These are phyloP conservation scores for Rhododendron vialii DNA, from an alignment of 148 eudicot genomes.

Conservation along the genomic window DNA sequence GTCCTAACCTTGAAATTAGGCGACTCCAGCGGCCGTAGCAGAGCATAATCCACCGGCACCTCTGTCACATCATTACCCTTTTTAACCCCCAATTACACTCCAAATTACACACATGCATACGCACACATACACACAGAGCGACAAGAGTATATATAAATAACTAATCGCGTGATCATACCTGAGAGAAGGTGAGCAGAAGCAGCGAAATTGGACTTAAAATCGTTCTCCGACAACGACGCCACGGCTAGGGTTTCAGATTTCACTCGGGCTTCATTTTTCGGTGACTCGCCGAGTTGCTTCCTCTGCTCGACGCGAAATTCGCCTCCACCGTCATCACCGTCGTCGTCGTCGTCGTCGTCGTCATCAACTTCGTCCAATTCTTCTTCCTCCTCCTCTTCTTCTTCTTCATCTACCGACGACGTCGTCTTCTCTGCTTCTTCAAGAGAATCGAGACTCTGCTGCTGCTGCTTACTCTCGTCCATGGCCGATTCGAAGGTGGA, in stretches of 20 bases:
- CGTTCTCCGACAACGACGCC: background rate
- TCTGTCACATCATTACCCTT: constrained; percentile 12
- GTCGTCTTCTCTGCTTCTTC: background rate
- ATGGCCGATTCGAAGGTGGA: constrained; percentile 13
- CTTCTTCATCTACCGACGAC: background rate
- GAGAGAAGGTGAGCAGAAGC: constrained; percentile 12
- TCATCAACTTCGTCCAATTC: background rate
- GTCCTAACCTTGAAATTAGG: constrained; percentile 13
- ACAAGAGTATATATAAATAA: background rate
- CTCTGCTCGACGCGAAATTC: constrained; percentile 6
- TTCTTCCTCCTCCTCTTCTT: constrained; percentile 4
- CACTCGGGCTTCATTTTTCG: background rate
- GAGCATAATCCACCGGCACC: constrained; percentile 21
- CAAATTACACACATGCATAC: background rate
- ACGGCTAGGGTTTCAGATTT: constrained; percentile 18
- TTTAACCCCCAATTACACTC: background rate
- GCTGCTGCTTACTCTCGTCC: constrained; percentile 10
- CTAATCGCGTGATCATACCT: constrained; percentile 7
- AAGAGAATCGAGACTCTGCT: constrained; percentile 10
- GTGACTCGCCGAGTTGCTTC: constrained; percentile 4
- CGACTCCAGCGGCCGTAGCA: constrained; percentile 9
- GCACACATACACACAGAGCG: background rate
- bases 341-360: background rate
- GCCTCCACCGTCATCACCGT: constrained; percentile 4
- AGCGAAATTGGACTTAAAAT: background rate